Base-by-base conservation (phyloP, 257 asterid species). In the Cynanchum wilfordii region DNA sequence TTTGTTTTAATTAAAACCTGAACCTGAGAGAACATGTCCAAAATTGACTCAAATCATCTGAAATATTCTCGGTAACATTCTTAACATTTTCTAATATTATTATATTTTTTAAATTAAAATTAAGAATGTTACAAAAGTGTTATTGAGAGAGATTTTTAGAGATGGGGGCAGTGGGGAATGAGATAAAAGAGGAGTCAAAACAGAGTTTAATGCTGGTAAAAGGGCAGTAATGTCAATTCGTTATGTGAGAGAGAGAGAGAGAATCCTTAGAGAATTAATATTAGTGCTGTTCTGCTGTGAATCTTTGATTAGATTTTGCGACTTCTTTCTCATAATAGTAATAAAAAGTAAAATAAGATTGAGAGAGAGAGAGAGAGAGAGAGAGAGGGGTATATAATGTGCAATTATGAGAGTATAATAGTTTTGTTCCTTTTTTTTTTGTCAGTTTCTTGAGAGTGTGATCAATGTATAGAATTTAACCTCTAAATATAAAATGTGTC, bases 131-230 rank as follows among this genome's bases (percentile, higher is more conserved):
- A n/a, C n/a, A n/a, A n/a, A n/a, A n/a, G n/a, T n/a, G n/a, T n/a
- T n/a, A n/a, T n/a, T n/a, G n/a, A n/a, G n/a, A n/a, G n/a, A n/a
- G n/a, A n/a, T n/a, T n/a, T n/a, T n/a, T n/a, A n/a, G n/a, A n/a
- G n/a, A 38, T 19, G 33, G 33, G 30, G 7, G 22, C 78, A 38
- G 8, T 82, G 82, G 74, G 59, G 73, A 70, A 86, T 80, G 86
- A 79, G 85, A 81, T 81, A 86, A 89, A 86, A 86, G 94, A 89
- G 87, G 90, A 86, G 94, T 86, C 96, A 89, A 40, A 86, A 84
- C 65, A 51, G 76, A 51, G 75, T 69, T 51, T 36, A 80, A 73
- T 77, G 67, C 42, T 49, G 83, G 82, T 83, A 81, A 83, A 86
- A 75, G 83, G 79, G 75, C 24, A 65, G 60, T 77, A 77, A 75